Conservation (phyloP, 2,329 filamentous ascomycete species). For the Capronia epimyces region DNA sequence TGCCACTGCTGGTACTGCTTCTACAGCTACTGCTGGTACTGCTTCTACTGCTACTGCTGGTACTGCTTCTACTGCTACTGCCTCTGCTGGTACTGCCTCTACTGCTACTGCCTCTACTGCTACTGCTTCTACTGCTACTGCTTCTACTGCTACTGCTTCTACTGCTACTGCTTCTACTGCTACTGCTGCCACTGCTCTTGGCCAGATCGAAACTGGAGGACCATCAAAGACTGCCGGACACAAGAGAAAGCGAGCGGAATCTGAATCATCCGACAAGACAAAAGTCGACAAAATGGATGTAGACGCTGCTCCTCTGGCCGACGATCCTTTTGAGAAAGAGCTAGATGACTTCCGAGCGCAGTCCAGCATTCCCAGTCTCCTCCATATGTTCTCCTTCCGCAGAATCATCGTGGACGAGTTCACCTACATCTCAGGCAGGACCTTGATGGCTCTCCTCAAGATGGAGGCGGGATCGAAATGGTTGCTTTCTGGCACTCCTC, state of each 20-base stretch:
- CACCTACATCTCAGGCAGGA: conserved; percentile 49
- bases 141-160: background rate
- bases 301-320: background rate
- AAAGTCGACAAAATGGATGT: background rate
- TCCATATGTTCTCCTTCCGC: conserved; percentile 59
- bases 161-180: background rate
- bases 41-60: background rate
- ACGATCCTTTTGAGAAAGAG: background rate
- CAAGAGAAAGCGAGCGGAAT: background rate
- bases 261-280: background rate
- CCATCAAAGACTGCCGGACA: background rate
- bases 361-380: conserved; percentile 34
- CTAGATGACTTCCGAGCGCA: conserved; percentile 29
- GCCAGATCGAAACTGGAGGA: background rate
- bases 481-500: conserved; percentile 60
- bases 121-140: background rate
- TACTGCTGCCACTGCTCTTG: background rate
- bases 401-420: conserved; percentile 62
- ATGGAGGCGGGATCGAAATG: conserved; percentile 52
- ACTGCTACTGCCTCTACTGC: background rate
- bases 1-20: background rate
- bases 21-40: background rate
- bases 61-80: background rate
- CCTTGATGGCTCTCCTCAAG: conserved; percentile 41
- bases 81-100: no score